These are phyloP conservation scores for Blastocystis sp. DNA, from an alignment of 352 stramenopile genomes.

Conservation along the genomic window DNA sequence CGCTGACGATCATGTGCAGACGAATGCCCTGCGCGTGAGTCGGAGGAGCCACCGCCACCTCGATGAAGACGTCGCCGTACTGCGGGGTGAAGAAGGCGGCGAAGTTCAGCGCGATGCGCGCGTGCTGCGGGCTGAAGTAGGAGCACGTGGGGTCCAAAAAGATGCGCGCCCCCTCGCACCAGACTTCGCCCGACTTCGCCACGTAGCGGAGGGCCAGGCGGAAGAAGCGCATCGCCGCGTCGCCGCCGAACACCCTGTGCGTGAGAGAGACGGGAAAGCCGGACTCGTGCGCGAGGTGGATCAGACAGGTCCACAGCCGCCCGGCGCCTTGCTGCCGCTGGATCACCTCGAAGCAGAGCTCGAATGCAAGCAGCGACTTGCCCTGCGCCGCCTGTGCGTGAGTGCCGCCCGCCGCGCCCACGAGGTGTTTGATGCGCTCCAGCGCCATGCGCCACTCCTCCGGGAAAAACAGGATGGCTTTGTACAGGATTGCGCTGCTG, in stretches of 20 bases:
- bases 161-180: conserved; percentile 79
- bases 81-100: conserved; percentile 84
- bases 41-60: conserved; percentile 70
- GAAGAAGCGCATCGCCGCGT: conserved; percentile 73
- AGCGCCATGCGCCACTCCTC: conserved; percentile 45
- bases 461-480: conserved; percentile 1
- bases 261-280: background rate
- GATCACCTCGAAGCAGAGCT: background rate
- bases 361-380: background rate
- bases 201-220: conserved; percentile 78
- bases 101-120: conserved; percentile 79
- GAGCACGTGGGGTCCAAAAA: conserved; percentile 79
- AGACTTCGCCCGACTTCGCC: conserved; percentile 84
- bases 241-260: conserved; percentile 73
- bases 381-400: background rate
- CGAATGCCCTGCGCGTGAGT: conserved; percentile 16
- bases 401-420: background rate
- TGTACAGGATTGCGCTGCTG: conserved; percentile 1
- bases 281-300: conserved; percentile 40
- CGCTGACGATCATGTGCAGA: conserved; percentile 32
- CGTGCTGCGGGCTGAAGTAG: conserved; percentile 77
- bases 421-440: conserved; percentile 11
- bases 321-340: conserved; percentile 5
- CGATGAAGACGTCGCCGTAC: conserved; percentile 84
- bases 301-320: conserved; percentile 24